phyloP scores from a whole-genome alignment of 306 rosid genomes.

The Vigna unguiculata region DNA sequence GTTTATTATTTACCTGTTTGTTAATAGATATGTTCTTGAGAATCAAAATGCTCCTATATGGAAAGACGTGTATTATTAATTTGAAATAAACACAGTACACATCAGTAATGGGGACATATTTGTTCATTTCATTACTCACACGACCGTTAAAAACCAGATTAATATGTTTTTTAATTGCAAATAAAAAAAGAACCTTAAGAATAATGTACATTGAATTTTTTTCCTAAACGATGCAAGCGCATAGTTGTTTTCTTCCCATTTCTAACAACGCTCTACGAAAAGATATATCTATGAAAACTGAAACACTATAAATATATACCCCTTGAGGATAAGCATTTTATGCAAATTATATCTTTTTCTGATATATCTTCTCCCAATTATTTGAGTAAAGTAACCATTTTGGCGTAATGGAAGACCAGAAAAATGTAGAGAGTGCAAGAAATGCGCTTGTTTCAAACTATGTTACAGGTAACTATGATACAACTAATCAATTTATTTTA shows the following conservation, averaged over 20 bases:
- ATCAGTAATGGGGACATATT: not conserved
- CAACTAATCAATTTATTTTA: not conserved
- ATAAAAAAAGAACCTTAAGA: not conserved
- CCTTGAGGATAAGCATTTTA: not conserved
- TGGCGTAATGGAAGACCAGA: slow-evolving; percentile 39
- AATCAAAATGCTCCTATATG: no score
- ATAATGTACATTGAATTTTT: no score
- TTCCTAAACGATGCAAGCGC: not conserved
- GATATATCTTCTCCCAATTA: not conserved
- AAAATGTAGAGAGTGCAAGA: not conserved
- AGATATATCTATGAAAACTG: not conserved
- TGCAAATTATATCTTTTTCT: not conserved
- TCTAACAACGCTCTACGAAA: not conserved
- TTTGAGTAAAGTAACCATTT: not conserved
- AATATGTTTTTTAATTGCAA: no score
- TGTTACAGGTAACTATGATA: not conserved
- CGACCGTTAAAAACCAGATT: no score
- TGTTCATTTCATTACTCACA: not conserved
- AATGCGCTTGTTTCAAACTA: not conserved
- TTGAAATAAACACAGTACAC: not conserved
- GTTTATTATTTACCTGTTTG: no score
- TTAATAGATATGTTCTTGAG: no score
- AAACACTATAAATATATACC: not conserved
- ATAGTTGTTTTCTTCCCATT: no score
- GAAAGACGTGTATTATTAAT: no score